Percentiles rank a stretch among this genome's conserved stretches.
phyloP scores from a whole-genome alignment of 306 rosid species.

The Cicer cuneatum region DNA sequence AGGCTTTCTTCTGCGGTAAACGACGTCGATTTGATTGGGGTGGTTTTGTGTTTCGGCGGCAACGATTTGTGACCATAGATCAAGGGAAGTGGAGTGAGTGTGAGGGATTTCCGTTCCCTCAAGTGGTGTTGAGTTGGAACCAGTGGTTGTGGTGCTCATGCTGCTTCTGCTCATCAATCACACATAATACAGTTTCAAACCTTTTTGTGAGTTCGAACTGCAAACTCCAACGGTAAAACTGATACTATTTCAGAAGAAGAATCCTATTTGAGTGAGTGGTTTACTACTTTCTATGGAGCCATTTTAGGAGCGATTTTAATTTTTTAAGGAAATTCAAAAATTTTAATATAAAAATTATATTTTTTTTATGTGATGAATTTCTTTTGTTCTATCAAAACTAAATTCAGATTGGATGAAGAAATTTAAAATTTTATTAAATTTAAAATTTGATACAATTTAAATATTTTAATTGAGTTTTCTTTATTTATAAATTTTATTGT shows the following conservation, averaged over 20 bases:
- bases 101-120: neutral
- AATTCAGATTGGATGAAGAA: too few relatives aligned
- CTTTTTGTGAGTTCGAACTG: neutral
- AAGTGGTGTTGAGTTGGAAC: slow-evolving; percentile 52
- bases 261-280: too few relatives aligned
- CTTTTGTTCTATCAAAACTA: too few relatives aligned
- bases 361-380: too few relatives aligned
- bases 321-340: too few relatives aligned
- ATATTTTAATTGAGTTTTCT: too few relatives aligned
- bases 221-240: neutral
- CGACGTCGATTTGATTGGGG: slow-evolving; percentile 46
- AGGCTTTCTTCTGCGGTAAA: slow-evolving; percentile 71
- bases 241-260: neutral
- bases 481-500: too few relatives aligned
- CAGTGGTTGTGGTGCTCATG: neutral
- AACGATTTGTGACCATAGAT: slow-evolving; percentile 68
- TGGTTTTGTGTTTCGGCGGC: slow-evolving; percentile 46
- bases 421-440: too few relatives aligned
- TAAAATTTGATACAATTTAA: too few relatives aligned
- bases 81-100: slow-evolving; percentile 25
- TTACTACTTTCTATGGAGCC: too few relatives aligned
- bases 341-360: too few relatives aligned
- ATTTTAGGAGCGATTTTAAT: too few relatives aligned
- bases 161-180: neutral
- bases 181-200: neutral